Evolutionary conservation across 495 filamentous ascomycete species (phyloP), one percentile per base, ranked within the genome.

Genomic region (Penicillium bovifimosum): DNA sequence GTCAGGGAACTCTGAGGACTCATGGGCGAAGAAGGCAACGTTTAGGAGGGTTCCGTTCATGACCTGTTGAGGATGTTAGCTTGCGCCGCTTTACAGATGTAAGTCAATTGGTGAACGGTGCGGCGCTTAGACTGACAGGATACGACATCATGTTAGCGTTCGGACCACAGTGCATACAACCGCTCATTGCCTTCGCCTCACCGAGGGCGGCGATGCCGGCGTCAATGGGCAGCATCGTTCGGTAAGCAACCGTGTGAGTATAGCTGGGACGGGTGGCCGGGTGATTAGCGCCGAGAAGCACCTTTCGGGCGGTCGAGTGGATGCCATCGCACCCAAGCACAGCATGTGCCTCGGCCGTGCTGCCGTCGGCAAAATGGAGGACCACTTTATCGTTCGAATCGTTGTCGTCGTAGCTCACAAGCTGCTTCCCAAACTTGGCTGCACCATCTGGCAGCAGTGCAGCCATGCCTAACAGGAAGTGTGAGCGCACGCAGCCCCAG

Each of bases 291-390:
- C 72, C 70, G 6, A 76, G 58, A 10, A 79, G 48, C 53, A 74
- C 64, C 35, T 40, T 41, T 4, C 76, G 66, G n/a, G 69, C 69
- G 10, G 58, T 33, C 41, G 42, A 54, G 48, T 75, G 73, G n/a
- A 79, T 70, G 24, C 76, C 76, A 47, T 79, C 76, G n/a, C 72
- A 73, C 1, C 67, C 72, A 2, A 79, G 48, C 36, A 79, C 52
- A 20, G 68, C 62, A 46, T 75, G 4, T 7, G 38, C 38, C 17
- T 40, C 17, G 5, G 38, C 38, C 4, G 38, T 40, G 38, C 38
- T 40, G 16, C 38, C 38, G 38, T 40, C 38, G 16, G 3, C 38
- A 65, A 75, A 75, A 17, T 50, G 46, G 29, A 75, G 53, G 13
- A 42, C 32, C 16, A 72, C 56, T 11, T 56, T 53, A 11, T 50